Base-by-base conservation (phyloP, 805 yeast genomes). In the Myxozyma kluyveri region DNA sequence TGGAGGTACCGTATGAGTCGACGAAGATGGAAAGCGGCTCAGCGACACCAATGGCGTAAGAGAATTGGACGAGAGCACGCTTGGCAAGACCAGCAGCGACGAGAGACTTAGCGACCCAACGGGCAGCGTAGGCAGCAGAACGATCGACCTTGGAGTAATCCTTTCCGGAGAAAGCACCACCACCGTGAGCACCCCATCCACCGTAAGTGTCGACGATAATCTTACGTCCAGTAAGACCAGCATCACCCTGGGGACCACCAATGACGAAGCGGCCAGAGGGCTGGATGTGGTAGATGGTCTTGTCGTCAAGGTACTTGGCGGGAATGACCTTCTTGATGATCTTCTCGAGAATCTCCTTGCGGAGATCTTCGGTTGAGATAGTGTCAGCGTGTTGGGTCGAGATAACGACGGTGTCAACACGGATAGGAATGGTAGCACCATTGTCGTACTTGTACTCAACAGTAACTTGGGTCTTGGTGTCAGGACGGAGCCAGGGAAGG, bases 141-240 rank as follows among this genome's bases (percentile, higher is more conserved):
- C 99, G 88, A 76, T 93, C 99, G 69, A 93, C 99, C 82, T 93
- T 93, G 73, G 97, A 88, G 87, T 88, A 93, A 77, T 93, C 99
- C 82, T 93, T 93, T 76, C 99, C 99, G 61, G 96, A 86, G 89
- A 93, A 93, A 62, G 99, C 99, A 81, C 99, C 99, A 81, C 99
- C 99, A 78, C 99, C 99, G 81, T 93, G 99, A 69, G 99, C 98
- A 77, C 99, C 97, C 95, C 99, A 95, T 69, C 99, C 99, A 80
- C 99, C 99, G 79, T 93, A 93, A 62, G 99, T 95, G 76, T 93
- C 99, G 72, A 93, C 99, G 69, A 93, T 93, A 75, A 93, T 93
- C 81, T 93, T 93, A 80, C 99, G 88, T 75, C 99, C 99, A 65
- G 99, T 93, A 71, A 93, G 79, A 81, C 99, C 99, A 63, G 99